Percentiles rank a stretch among this genome's conserved stretches.
These are phyloP conservation scores for Colletotrichum nymphaeae DNA, from an alignment of 2,329 filamentous ascomycete genomes.

Conservation along the genomic window DNA sequence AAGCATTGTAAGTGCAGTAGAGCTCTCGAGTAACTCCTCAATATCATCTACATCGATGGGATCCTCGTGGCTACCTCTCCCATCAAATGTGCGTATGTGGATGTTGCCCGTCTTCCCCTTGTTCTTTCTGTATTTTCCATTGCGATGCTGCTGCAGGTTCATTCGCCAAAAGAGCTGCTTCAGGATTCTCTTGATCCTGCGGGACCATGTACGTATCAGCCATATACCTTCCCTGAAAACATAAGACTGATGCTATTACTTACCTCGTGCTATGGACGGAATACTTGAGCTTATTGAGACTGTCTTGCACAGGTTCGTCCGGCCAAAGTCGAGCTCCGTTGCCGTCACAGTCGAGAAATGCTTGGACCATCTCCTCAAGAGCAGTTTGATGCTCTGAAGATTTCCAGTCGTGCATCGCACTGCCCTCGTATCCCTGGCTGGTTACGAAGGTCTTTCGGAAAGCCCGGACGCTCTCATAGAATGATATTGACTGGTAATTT, in stretches of 20 bases:
- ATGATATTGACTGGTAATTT: not conserved
- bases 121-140: slow-evolving; percentile 14
- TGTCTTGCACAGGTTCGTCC: not conserved
- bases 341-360: slow-evolving; percentile 12
- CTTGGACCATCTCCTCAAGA: slow-evolving; percentile 16
- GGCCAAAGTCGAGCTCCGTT: slow-evolving; percentile 28
- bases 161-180: slow-evolving; percentile 31
- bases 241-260: not conserved
- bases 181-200: slow-evolving; percentile 13
- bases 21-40: not conserved
- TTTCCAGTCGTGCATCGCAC: slow-evolving; percentile 26
- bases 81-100: not conserved
- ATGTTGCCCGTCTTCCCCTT: not conserved
- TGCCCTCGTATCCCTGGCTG: not conserved
- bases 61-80: not conserved
- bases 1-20: not conserved
- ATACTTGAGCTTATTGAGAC: slow-evolving; percentile 4
- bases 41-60: not conserved
- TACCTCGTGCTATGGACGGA: not conserved
- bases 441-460: slow-evolving; percentile 17
- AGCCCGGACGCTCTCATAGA: slow-evolving; percentile 13
- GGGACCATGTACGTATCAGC: not conserved
- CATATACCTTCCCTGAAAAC: no score
- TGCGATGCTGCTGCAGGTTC: slow-evolving; percentile 23
- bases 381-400: slow-evolving; percentile 11